Percentiles rank a stretch among this genome's conserved stretches.
phyloP scores from a whole-genome alignment of 192 early-diverging fungal genomes.

The Coemansia sp. region DNA sequence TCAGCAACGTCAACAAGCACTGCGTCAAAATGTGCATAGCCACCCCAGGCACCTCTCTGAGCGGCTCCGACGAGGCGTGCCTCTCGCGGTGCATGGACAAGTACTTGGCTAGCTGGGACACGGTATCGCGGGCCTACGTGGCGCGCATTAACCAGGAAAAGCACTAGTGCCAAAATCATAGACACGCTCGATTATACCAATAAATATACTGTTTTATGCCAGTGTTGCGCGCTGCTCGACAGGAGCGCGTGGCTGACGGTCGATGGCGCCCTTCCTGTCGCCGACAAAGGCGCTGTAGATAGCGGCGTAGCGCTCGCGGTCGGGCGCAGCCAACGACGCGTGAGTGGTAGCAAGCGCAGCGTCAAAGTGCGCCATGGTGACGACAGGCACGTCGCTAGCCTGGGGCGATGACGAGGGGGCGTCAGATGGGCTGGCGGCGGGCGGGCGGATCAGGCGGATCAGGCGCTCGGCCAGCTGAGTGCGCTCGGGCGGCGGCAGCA shows the following conservation, averaged over 20 bases:
- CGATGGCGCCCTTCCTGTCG: constrained; percentile 30
- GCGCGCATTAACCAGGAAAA: constrained; percentile 65
- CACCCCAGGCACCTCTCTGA: constrained; percentile 67
- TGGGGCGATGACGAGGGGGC: neutral
- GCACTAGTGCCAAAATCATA: neutral
- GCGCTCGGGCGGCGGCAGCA: constrained; percentile 13
- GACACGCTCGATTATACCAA: neutral
- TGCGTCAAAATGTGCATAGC: constrained; percentile 81
- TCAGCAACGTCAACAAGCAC: constrained; percentile 84
- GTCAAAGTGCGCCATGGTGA: constrained; percentile 30
- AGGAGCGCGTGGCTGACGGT: constrained; percentile 3
- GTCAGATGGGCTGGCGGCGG: neutral
- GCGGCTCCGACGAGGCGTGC: constrained; percentile 67
- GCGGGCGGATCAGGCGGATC: constrained; percentile 1
- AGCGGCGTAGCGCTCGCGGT: constrained; percentile 21
- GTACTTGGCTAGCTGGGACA: constrained; percentile 87
- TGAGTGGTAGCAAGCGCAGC: constrained; percentile 15
- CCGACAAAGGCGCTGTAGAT: constrained; percentile 49
- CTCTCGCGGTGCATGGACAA: constrained; percentile 79
- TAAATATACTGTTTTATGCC: constrained; percentile 15
- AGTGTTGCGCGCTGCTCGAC: constrained; percentile 46
- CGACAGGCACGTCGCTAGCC: constrained; percentile 2
- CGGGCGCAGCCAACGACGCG: constrained; percentile 25
- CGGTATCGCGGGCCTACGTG: constrained; percentile 72
- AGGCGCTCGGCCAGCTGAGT: constrained; percentile 18